Conservation (phyloP, 208 protist genomes). For the Trypanosoma theileri region DNA sequence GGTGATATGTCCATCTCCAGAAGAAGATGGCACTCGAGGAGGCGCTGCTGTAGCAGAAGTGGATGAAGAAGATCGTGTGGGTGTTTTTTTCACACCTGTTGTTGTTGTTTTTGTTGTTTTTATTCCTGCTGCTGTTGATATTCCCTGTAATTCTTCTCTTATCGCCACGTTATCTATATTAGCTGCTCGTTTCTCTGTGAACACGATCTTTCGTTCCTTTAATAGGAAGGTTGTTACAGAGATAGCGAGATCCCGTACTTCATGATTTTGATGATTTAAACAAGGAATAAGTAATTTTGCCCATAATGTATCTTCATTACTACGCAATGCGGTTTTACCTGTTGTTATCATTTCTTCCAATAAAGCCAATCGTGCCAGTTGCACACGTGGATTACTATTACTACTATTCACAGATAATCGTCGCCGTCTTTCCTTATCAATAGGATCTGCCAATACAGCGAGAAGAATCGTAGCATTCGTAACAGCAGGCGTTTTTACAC, state of each 20-base stretch:
- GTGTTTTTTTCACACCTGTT: neutral
- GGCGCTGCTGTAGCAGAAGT: too few species aligned
- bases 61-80: too few species aligned
- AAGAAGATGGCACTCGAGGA: too few species aligned
- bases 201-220: conserved; percentile 21
- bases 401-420: conserved; percentile 40
- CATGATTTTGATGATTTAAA: conserved; percentile 71
- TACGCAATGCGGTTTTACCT: conserved; percentile 9
- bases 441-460: conserved; percentile 61
- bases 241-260: conserved; percentile 77
- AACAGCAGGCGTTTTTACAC: conserved; percentile 41
- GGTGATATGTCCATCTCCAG: too few species aligned
- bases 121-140: neutral
- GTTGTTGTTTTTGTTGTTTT: neutral
- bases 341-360: conserved; percentile 39
- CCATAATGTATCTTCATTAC: conserved; percentile 35
- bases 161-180: conserved; percentile 69
- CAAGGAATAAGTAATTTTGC: conserved; percentile 67
- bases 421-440: conserved; percentile 70
- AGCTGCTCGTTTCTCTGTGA: conserved; percentile 47
- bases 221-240: conserved; percentile 46
- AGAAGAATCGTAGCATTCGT: conserved; percentile 39
- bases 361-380: conserved; percentile 64
- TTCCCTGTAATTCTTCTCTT: conserved; percentile 33
- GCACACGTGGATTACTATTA: conserved; percentile 34